These are phyloP conservation scores for Candida koratica DNA, from an alignment of 805 yeast species.

Conservation along the genomic window DNA sequence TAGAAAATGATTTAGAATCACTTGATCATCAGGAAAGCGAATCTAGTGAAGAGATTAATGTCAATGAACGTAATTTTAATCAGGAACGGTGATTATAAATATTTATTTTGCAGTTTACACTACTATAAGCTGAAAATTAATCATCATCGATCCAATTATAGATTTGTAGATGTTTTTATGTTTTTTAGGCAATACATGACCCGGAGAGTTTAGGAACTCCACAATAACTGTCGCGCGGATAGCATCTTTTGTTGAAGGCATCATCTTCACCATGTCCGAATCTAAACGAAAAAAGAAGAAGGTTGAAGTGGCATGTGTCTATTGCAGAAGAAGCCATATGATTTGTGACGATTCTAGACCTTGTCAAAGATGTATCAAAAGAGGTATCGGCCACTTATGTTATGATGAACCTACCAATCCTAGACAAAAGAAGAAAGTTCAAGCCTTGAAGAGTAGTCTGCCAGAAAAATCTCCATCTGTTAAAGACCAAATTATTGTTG, in stretches of 20 bases:
- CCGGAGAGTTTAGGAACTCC: constrained; percentile 7
- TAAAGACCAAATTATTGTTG: constrained; percentile 5
- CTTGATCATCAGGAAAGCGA: too few species aligned
- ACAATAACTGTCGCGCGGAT: too few species aligned
- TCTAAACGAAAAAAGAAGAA: constrained; percentile 42
- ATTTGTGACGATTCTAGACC: constrained; percentile 79
- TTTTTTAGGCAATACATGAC: too few species aligned
- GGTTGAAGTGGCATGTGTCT: constrained; percentile 74
- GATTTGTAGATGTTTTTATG: constrained; percentile 7
- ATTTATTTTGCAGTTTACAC: too few species aligned
- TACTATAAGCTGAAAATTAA: constrained; percentile 1
- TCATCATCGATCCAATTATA: constrained; percentile 2
- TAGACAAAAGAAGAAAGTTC: constrained; percentile 39
- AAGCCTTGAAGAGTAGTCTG: constrained; percentile 15
- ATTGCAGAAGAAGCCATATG: constrained; percentile 91
- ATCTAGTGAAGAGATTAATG: too few species aligned
- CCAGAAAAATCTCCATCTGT: constrained; percentile 6
- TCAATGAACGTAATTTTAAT: too few species aligned
- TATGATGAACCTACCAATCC: constrained; percentile 60
- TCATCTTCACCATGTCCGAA: constrained; percentile 10
- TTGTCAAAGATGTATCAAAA: constrained; percentile 76
- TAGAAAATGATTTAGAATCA: constrained; percentile 8
- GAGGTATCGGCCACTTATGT: constrained; percentile 87
- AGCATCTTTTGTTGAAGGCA: too few species aligned
- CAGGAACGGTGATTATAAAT: too few species aligned